Evolutionary conservation across 2,329 filamentous ascomycete species (phyloP).

Genomic region (Sphaerulina vaccinii): DNA sequence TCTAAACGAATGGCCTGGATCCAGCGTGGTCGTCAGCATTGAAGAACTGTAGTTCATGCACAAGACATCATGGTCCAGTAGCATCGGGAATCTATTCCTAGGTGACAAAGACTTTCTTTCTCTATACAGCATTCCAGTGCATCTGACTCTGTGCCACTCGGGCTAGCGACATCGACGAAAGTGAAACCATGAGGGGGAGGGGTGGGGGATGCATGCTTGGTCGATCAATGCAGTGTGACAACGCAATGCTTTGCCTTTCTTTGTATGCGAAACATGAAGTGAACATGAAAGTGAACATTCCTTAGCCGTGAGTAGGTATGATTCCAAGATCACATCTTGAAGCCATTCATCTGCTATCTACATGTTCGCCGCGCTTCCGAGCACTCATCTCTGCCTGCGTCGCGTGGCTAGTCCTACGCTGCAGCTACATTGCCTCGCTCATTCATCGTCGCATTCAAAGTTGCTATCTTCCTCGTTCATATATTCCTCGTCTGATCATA

Average conservation of each 20-base stretch:
- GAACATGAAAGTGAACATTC: too few relatives aligned
- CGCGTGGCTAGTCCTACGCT: constrained; percentile 2
- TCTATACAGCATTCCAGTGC: not conserved
- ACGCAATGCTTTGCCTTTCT: too few relatives aligned
- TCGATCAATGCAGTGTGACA: not conserved
- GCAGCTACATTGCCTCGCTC: not conserved
- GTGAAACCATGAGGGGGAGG: not conserved
- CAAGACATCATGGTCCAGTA: not conserved
- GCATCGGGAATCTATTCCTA: not conserved
- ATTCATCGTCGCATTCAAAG: not conserved
- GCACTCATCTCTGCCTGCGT: too few relatives aligned
- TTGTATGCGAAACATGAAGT: too few relatives aligned
- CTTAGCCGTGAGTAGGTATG: not conserved
- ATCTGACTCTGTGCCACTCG: not conserved
- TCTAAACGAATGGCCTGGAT: too few relatives aligned
- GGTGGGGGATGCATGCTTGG: too few relatives aligned
- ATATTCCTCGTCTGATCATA: constrained; percentile 4
- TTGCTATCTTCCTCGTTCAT: not conserved
- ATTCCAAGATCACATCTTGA: too few relatives aligned
- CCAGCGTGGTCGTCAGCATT: too few relatives aligned
- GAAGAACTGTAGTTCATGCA: not conserved
- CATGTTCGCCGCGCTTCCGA: too few relatives aligned
- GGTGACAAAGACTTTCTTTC: not conserved
- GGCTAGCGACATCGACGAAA: too few relatives aligned
- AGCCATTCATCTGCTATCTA: too few relatives aligned